Conservation (phyloP, 2,329 filamentous ascomycete genomes). For the Didymella pomorum region DNA sequence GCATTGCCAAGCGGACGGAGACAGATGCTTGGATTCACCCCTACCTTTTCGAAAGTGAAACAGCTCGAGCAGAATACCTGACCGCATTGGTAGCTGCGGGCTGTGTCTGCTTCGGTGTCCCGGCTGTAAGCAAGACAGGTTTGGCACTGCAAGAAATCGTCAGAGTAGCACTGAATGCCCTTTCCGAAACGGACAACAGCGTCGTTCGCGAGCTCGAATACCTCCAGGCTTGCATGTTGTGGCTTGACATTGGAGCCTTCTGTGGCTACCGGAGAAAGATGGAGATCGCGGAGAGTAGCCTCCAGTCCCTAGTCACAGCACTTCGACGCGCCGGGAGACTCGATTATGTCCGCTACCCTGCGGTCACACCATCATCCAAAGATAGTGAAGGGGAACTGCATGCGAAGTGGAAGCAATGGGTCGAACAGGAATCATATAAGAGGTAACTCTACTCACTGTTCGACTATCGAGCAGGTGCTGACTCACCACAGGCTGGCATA, state of each 20-base stretch:
- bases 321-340: background rate
- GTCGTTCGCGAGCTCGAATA: conserved; percentile 49
- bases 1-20: conserved; percentile 43
- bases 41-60: conserved; percentile 32
- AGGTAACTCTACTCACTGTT: background rate
- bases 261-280: conserved; percentile 65
- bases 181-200: background rate
- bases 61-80: background rate
- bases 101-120: background rate
- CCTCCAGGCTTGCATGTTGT: conserved; percentile 60
- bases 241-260: conserved; percentile 63
- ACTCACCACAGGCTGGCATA: background rate
- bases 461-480: background rate
- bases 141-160: background rate
- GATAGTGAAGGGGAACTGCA: background rate
- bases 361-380: background rate
- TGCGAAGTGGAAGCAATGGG: background rate
- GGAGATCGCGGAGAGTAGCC: conserved; percentile 59
- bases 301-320: background rate
- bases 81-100: background rate
- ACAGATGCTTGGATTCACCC: conserved; percentile 48
- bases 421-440: background rate
- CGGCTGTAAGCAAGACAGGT: background rate
- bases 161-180: background rate
- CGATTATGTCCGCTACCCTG: background rate